Conservation (phyloP, 2,329 filamentous ascomycete species). For the Leptographium wingfieldii region DNA sequence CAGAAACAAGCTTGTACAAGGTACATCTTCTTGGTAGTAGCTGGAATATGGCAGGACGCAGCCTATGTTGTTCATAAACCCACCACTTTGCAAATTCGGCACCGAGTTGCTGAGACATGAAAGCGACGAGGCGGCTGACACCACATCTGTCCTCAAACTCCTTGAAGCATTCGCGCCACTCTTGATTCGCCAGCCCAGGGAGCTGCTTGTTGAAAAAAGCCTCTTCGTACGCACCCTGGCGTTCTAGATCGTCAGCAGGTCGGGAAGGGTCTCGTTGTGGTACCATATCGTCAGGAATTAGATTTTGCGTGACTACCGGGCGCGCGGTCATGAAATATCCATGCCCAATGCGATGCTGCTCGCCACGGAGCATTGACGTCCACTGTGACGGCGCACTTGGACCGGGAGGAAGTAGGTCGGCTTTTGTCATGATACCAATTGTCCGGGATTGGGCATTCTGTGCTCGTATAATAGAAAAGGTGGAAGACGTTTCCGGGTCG, state of each 20-base stretch:
- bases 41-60: too few relatives aligned
- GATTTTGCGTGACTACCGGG: constrained; percentile 24
- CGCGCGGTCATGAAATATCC: constrained; percentile 71
- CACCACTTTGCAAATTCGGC: constrained; percentile 41
- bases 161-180: constrained; percentile 38
- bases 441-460: constrained; percentile 45
- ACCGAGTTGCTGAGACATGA: constrained; percentile 39
- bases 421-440: constrained; percentile 73
- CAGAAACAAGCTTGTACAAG: not conserved
- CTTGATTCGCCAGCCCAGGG: constrained; percentile 17
- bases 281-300: constrained; percentile 4
- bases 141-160: constrained; percentile 37
- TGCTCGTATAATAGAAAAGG: constrained; percentile 49
- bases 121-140: constrained; percentile 38
- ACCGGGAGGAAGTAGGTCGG: constrained; percentile 52
- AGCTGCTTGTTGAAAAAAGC: constrained; percentile 30
- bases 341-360: constrained; percentile 52
- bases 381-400: constrained; percentile 40
- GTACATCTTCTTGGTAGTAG: too few relatives aligned
- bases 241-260: constrained; percentile 34
- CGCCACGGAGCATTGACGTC: constrained; percentile 47
- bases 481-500: constrained; percentile 64
- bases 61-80: constrained; percentile 7
- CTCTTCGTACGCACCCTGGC: constrained; percentile 39
- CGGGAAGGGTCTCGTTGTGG: constrained; percentile 1